Conservation (phyloP, 495 filamentous ascomycete genomes). For the Trichocladium antarcticum region DNA sequence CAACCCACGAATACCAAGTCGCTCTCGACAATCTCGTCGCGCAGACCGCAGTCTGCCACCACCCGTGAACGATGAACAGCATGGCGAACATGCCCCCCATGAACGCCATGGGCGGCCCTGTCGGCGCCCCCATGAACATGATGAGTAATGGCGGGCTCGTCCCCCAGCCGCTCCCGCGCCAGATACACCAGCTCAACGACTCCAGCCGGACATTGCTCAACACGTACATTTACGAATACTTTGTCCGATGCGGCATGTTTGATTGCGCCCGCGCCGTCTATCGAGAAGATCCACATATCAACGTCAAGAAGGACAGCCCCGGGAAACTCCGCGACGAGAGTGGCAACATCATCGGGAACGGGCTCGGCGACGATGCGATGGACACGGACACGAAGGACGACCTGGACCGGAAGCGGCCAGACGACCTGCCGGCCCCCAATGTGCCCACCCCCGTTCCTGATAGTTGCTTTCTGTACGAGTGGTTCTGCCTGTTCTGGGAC, state of each 20-base stretch:
- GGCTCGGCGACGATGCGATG: conserved; percentile 68
- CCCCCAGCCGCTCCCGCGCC: conserved; percentile 27
- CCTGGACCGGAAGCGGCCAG: conserved; percentile 56
- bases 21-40: not conserved
- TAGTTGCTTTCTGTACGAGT: conserved; percentile 78
- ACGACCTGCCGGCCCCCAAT: conserved; percentile 67
- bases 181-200: conserved; percentile 20
- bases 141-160: conserved; percentile 52
- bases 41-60: conserved; percentile 25
- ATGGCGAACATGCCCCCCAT: conserved; percentile 44
- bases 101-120: conserved; percentile 53
- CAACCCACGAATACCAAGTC: not conserved
- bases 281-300: conserved; percentile 48
- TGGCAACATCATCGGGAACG: conserved; percentile 49
- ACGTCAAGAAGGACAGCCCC: conserved; percentile 45
- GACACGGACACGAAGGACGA: conserved; percentile 73
- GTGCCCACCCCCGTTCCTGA: conserved; percentile 54
- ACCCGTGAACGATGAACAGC: conserved; percentile 51
- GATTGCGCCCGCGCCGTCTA: conserved; percentile 67
- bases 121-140: conserved; percentile 54
- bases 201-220: conserved; percentile 51
- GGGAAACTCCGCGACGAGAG: conserved; percentile 55
- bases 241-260: conserved; percentile 69
- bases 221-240: conserved; percentile 97
- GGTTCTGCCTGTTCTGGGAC: conserved; percentile 96